These are phyloP conservation scores for Aspergillus melleus DNA, from an alignment of 2,329 filamentous ascomycete species.

Conservation along the genomic window DNA sequence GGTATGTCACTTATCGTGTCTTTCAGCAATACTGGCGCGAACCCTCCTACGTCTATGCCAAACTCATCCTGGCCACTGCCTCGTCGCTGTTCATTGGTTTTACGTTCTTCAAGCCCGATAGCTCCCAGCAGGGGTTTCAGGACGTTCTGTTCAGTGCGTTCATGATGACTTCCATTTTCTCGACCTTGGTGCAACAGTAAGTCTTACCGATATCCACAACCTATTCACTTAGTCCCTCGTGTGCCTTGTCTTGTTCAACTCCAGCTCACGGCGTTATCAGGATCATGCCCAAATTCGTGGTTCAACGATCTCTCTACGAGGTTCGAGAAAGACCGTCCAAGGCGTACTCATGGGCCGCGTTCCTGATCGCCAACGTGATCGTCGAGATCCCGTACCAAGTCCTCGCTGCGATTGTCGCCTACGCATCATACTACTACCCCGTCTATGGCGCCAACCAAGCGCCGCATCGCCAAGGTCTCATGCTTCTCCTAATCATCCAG, in stretches of 20 bases:
- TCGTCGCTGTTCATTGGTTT: conserved; percentile 75
- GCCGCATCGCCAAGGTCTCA: conserved; percentile 69
- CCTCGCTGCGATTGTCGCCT: conserved; percentile 72
- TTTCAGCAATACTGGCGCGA: conserved; percentile 91
- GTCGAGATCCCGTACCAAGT: conserved; percentile 86
- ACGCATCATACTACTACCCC: conserved; percentile 81
- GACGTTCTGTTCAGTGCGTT: conserved; percentile 88
- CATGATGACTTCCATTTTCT: conserved; percentile 64
- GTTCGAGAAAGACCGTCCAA: conserved; percentile 81
- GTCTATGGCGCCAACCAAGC: conserved; percentile 62
- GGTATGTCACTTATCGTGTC: conserved; percentile 67
- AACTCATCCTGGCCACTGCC: conserved; percentile 65
- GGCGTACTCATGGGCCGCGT: conserved; percentile 81
- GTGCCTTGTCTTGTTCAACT: background rate
- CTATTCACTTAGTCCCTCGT: background rate
- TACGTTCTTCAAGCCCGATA: conserved; percentile 71
- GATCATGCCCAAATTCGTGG: conserved; percentile 79
- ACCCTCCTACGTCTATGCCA: conserved; percentile 82
- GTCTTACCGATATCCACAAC: conserved; percentile 55
- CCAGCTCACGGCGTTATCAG: conserved; percentile 11
- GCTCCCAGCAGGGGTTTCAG: conserved; percentile 74
- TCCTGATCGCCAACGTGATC: conserved; percentile 78
- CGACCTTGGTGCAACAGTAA: conserved; percentile 54
- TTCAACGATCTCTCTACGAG: conserved; percentile 79
- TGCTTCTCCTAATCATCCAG: conserved; percentile 73